These are phyloP conservation scores for Claviceps capensis DNA, from an alignment of 2,329 filamentous ascomycete species.

Conservation along the genomic window DNA sequence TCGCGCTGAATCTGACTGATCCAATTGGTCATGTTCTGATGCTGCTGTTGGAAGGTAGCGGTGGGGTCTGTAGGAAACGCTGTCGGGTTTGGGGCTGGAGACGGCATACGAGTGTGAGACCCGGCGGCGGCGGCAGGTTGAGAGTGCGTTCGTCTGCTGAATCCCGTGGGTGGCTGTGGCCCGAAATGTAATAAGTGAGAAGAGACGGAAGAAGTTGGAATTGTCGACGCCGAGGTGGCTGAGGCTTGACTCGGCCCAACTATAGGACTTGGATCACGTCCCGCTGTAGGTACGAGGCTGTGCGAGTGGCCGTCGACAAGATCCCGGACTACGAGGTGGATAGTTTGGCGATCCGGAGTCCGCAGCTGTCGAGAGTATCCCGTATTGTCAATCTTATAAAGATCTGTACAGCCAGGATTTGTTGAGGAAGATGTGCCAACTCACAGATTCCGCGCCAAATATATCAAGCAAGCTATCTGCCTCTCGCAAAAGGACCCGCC, in stretches of 20 bases:
- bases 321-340: conserved; percentile 39
- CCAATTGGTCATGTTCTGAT: conserved; percentile 31
- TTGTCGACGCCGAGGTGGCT: neutral
- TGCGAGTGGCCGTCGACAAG: conserved; percentile 16
- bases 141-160: conserved; percentile 17
- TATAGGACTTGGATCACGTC: conserved; percentile 16
- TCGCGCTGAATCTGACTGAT: conserved; percentile 34
- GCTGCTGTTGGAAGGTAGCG: conserved; percentile 23
- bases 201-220: conserved; percentile 5
- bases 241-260: neutral
- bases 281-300: conserved; percentile 11
- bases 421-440: conserved; percentile 9
- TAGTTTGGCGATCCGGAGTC: conserved; percentile 32
- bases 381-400: conserved; percentile 5
- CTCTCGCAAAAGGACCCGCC: conserved; percentile 40
- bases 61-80: conserved; percentile 15
- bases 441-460: conserved; percentile 41
- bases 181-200: conserved; percentile 10
- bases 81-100: conserved; percentile 12
- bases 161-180: conserved; percentile 16
- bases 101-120: conserved; percentile 18
- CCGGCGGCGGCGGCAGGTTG: conserved; percentile 14
- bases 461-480: conserved; percentile 41
- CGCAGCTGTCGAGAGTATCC: conserved; percentile 22
- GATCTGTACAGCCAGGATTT: neutral